Evolutionary conservation across 768 basidiomycete species (phyloP).

Genomic region (Harrya chromipes): DNA sequence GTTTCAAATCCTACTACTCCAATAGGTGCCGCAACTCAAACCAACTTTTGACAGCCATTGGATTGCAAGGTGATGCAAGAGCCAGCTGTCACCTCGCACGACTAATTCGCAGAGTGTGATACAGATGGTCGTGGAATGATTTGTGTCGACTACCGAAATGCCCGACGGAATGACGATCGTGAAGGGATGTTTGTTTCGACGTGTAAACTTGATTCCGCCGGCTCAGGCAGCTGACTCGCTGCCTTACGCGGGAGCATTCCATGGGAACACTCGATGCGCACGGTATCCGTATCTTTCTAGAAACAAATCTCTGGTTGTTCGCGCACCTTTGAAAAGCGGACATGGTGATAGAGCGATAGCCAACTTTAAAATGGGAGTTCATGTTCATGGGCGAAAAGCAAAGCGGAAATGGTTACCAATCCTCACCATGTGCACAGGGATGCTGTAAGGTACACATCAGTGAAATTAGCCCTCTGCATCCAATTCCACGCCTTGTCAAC

Average conservation of each 20-base stretch:
- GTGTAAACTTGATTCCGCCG: background rate
- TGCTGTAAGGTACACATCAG: background rate
- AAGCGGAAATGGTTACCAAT: slow-evolving; percentile 3
- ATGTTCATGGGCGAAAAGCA: background rate
- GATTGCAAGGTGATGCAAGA: background rate
- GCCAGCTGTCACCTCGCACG: background rate
- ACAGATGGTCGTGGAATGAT: background rate
- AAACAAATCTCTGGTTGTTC: background rate
- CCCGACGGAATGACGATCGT: slow-evolving; percentile 1
- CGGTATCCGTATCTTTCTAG: background rate
- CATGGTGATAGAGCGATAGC: background rate
- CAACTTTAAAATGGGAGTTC: background rate
- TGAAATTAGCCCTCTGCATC: background rate
- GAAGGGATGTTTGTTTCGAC: background rate
- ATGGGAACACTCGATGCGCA: background rate
- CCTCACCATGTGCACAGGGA: slow-evolving; percentile 3
- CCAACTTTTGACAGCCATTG: too few species aligned
- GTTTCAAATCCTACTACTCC: too few species aligned
- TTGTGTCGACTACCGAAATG: background rate
- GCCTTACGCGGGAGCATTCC: background rate
- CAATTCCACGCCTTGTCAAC: background rate
- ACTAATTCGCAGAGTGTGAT: background rate
- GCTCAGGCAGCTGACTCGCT: background rate
- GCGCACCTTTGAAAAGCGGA: background rate
- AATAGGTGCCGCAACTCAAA: too few species aligned